These are phyloP conservation scores for Domatiomyces catenatus DNA, from an alignment of 2,329 filamentous ascomycete species.

Conservation along the genomic window DNA sequence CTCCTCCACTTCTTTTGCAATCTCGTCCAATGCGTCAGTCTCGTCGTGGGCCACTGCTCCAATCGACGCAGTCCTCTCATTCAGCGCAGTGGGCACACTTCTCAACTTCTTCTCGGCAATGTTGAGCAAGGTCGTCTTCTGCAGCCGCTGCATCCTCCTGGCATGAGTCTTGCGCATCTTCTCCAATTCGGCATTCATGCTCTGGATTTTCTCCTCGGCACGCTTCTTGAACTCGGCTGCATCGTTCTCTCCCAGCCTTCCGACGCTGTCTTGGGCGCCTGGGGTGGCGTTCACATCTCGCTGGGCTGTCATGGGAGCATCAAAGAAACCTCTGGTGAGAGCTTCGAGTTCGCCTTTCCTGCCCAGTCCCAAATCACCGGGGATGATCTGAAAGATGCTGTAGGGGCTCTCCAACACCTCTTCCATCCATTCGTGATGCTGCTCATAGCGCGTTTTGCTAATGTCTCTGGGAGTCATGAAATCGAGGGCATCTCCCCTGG, in stretches of 20 bases:
- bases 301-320: constrained; percentile 35
- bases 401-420: constrained; percentile 89
- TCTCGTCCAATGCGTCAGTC: constrained; percentile 44
- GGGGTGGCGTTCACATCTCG: constrained; percentile 10
- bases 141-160: constrained; percentile 58
- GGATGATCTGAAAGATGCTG: constrained; percentile 66
- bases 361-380: constrained; percentile 74
- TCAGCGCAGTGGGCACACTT: constrained; percentile 39
- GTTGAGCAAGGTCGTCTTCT: constrained; percentile 53
- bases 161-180: constrained; percentile 68
- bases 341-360: constrained; percentile 65
- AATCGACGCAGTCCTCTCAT: not conserved
- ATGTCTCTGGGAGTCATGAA: constrained; percentile 79
- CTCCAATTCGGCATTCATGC: constrained; percentile 67
- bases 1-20: constrained; percentile 59
- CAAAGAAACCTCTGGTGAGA: constrained; percentile 73
- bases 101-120: constrained; percentile 64
- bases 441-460: constrained; percentile 69
- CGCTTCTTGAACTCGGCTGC: constrained; percentile 72
- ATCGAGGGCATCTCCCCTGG: constrained; percentile 77
- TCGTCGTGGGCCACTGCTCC: not conserved
- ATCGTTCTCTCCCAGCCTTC: constrained; percentile 57
- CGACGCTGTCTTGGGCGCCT: constrained; percentile 29
- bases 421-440: constrained; percentile 99
- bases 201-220: constrained; percentile 54